These are phyloP conservation scores for Myriosclerotinia scirpicola DNA, from an alignment of 2,329 filamentous ascomycete species.

Conservation along the genomic window DNA sequence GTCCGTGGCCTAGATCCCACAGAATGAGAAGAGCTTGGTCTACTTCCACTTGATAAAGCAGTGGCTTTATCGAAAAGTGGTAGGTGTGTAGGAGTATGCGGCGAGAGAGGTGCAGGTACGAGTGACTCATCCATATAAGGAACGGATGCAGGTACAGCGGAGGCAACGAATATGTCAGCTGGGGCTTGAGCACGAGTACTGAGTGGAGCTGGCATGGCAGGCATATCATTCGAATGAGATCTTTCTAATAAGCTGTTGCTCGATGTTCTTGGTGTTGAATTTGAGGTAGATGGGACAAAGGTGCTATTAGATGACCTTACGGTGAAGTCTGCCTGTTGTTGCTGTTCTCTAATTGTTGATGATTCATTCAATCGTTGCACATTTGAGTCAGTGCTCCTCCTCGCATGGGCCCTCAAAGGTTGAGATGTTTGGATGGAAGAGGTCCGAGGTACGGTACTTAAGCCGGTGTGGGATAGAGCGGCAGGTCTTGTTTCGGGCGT, in stretches of 20 bases:
- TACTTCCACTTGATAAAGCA: slow-evolving; percentile 37
- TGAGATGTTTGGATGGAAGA: slow-evolving; percentile 24
- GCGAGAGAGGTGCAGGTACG: slow-evolving; percentile 38
- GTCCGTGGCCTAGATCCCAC: slow-evolving; percentile 36
- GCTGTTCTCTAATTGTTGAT: slow-evolving; percentile 23
- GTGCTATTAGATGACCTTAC: slow-evolving; percentile 17
- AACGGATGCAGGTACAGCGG: slow-evolving; percentile 26
- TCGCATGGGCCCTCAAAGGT: slow-evolving; percentile 31
- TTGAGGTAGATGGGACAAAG: slow-evolving; percentile 21
- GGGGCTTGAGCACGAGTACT: slow-evolving; percentile 32
- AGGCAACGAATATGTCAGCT: slow-evolving; percentile 31
- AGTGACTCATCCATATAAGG: slow-evolving; percentile 32
- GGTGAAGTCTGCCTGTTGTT: slow-evolving; percentile 20
- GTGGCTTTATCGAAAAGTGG: slow-evolving; percentile 37
- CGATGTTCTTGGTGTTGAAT: slow-evolving; percentile 22
- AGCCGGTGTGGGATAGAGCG: slow-evolving; percentile 65
- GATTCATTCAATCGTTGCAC: slow-evolving; percentile 30
- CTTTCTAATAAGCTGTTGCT: slow-evolving; percentile 4
- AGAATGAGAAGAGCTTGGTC: slow-evolving; percentile 39
- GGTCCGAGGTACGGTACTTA: slow-evolving; percentile 47
- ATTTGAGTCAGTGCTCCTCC: slow-evolving; percentile 39
- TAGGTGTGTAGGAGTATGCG: slow-evolving; percentile 27
- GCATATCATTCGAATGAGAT: slow-evolving; percentile 1
- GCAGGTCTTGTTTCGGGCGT: slow-evolving; percentile 49
- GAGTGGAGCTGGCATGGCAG: slow-evolving; percentile 19